These are phyloP conservation scores for Staphylotrichum longicolle DNA, from an alignment of 495 filamentous ascomycete genomes.

Conservation along the genomic window DNA sequence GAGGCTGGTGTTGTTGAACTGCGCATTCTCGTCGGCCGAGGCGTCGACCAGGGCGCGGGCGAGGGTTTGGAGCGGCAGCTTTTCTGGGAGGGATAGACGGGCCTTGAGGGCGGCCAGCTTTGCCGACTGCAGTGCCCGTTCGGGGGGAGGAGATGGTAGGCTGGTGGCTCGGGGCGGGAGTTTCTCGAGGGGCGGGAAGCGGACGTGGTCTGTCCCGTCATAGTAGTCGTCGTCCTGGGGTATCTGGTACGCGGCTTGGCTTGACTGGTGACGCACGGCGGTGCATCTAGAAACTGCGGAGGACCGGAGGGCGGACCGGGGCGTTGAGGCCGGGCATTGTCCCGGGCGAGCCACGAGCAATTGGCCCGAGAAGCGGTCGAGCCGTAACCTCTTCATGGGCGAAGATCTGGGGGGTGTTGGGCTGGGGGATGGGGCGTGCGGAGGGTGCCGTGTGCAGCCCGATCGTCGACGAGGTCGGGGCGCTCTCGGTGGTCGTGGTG, in stretches of 20 bases:
- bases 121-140: constrained; percentile 68
- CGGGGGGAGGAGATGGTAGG: constrained; percentile 64
- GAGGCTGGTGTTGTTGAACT: constrained; percentile 61
- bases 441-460: neutral
- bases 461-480: constrained; percentile 1
- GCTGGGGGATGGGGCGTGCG: neutral
- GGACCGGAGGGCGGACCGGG: constrained; percentile 34
- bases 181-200: constrained; percentile 32
- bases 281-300: constrained; percentile 19
- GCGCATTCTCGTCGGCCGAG: constrained; percentile 70
- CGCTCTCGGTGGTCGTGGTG: constrained; percentile 3
- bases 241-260: constrained; percentile 18
- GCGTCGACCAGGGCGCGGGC: constrained; percentile 81
- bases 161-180: constrained; percentile 24
- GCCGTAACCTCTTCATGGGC: constrained; percentile 46
- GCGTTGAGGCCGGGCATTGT: constrained; percentile 36
- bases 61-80: constrained; percentile 80
- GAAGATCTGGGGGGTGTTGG: constrained; percentile 4
- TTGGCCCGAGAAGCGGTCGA: constrained; percentile 38
- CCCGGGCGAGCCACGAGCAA: constrained; percentile 35
- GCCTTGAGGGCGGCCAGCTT: constrained; percentile 93
- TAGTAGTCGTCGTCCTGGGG: constrained; percentile 20
- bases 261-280: constrained; percentile 26
- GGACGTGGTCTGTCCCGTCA: constrained; percentile 22
- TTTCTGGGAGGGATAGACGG: constrained; percentile 77